phyloP scores from a whole-genome alignment of 2,329 filamentous ascomycete species.

The Paraconiothyrium sp. region DNA sequence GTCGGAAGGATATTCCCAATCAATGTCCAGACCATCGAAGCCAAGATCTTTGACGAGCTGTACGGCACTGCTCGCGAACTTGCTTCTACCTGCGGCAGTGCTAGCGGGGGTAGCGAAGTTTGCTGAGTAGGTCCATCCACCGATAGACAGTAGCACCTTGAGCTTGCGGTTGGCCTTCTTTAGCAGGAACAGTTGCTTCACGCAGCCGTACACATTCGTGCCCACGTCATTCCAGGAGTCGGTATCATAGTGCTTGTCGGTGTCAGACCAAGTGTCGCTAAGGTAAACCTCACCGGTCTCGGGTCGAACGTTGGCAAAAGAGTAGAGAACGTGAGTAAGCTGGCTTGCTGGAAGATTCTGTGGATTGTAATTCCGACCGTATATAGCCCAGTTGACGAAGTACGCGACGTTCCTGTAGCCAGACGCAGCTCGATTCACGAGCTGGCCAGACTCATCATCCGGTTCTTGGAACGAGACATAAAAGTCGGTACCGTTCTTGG shows the following conservation, averaged over 20 bases:
- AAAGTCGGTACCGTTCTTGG: conserved; percentile 2
- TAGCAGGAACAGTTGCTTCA: conserved; percentile 48
- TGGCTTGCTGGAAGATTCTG: conserved; percentile 45
- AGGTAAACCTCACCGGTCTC: conserved; percentile 50
- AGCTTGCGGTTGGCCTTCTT: conserved; percentile 50
- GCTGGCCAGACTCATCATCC: background rate
- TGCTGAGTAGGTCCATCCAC: conserved; percentile 51
- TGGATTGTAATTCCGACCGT: conserved; percentile 49
- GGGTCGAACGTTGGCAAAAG: conserved; percentile 50
- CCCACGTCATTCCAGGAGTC: conserved; percentile 53
- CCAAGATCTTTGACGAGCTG: conserved; percentile 45
- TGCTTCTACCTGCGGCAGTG: conserved; percentile 39
- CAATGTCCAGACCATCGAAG: conserved; percentile 51
- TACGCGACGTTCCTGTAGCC: conserved; percentile 50
- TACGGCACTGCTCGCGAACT: conserved; percentile 47
- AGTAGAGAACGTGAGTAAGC: conserved; percentile 51
- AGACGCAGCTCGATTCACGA: conserved; percentile 23
- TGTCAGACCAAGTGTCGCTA: conserved; percentile 49
- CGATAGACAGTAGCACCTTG: conserved; percentile 50
- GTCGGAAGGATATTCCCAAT: conserved; percentile 50
- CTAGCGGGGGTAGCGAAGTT: conserved; percentile 47
- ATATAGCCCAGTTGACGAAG: conserved; percentile 53
- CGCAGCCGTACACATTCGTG: conserved; percentile 50
- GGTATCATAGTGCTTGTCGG: conserved; percentile 48
- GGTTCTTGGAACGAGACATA: background rate